Evolutionary conservation across 164 flowering plant genomes (phyloP), one percentile per base, ranked within the genome.

Genomic region (Buxus sempervirens): DNA sequence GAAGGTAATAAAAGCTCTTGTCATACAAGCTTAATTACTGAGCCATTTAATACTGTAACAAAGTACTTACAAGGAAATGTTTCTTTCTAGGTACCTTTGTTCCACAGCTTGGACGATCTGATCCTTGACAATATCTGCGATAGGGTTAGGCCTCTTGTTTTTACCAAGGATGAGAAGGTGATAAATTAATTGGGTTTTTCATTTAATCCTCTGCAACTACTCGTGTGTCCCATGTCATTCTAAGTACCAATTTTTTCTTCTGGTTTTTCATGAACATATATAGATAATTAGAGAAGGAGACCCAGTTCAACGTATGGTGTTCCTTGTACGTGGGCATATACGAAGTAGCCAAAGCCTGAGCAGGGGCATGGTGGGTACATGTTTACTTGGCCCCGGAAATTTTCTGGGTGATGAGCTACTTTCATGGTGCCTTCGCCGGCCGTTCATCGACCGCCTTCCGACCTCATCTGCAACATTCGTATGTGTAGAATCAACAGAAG

Each of bases 231-330:
- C n/a, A 2, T 45, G 12, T 15, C 51, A 32, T 32, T 32, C 7
- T 32, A 45, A 41, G 12, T 5, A 45, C 18, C 14, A 5, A 6
- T 45, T 10, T 15, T 10, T 45, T 15, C 2, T 45, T 45, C 6
- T 20, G 0, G 3, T 13, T 0, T 42, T 38, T 22, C n/a, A n/a
- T n/a, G n/a, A 1, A 5, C 20, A 18, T 19, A 24, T 28, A 70
- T 85, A 95, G 98, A 83, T 95, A 21, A 85, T 88, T n/a, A 79
- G 91, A 77, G 99, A 95, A 86, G 97, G 99, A 54, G 96, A 92
- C 51, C 97, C 97, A 0, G 99, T 95, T 64, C 89, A 78, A 23
- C 76, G 90, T 13, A 90, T 95, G 85, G 81, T 90, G 58, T 95
- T 95, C 79, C 78, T 95, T 0, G 85, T 89, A 6, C 81, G 83